Conservation (phyloP, 2,329 filamentous ascomycete species). For the Pyrenochaeta sp. region DNA sequence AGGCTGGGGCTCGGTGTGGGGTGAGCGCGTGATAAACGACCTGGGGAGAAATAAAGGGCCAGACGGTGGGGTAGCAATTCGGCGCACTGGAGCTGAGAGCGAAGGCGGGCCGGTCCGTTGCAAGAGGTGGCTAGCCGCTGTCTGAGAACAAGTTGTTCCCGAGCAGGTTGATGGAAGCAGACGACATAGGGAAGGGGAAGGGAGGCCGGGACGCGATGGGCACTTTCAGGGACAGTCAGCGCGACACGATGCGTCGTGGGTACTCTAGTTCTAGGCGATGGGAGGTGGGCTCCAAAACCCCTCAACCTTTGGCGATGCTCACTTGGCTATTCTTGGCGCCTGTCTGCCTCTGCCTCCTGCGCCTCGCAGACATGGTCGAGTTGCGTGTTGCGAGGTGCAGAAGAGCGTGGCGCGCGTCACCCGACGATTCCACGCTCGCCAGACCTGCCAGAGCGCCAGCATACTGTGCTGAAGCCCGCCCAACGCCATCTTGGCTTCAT, state of each 20-base stretch:
- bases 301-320: constrained; percentile 19
- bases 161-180: constrained; percentile 36
- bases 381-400: too few relatives aligned
- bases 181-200: constrained; percentile 46
- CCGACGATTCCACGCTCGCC: background rate
- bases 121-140: constrained; percentile 42
- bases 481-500: constrained; percentile 9
- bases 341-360: constrained; percentile 5
- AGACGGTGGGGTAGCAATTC: constrained; percentile 37
- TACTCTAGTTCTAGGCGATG: constrained; percentile 27
- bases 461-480: background rate
- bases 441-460: background rate
- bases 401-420: background rate
- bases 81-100: constrained; percentile 26
- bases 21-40: constrained; percentile 27
- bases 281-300: constrained; percentile 21
- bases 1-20: too few relatives aligned
- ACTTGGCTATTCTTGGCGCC: constrained; percentile 25
- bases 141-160: constrained; percentile 48
- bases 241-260: constrained; percentile 41
- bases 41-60: constrained; percentile 17
- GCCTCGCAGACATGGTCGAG: constrained; percentile 6
- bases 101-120: constrained; percentile 34
- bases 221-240: constrained; percentile 39
- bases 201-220: constrained; percentile 19